Percentiles rank a stretch among this genome's conserved stretches.
phyloP scores from a whole-genome alignment of 108 stramenopile species.

The Fragilaria crotonensis region DNA sequence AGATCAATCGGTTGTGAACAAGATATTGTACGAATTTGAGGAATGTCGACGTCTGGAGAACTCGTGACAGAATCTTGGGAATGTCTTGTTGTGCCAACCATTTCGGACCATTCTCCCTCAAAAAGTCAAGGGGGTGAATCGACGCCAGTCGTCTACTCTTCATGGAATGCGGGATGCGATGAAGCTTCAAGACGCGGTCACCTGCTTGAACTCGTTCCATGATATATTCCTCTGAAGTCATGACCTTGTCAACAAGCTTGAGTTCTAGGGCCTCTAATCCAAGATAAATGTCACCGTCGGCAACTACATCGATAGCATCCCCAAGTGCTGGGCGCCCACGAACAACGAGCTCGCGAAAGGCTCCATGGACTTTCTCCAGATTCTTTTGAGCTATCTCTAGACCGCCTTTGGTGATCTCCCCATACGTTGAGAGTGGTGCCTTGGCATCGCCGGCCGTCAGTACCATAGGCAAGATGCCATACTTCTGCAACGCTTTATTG shows the following conservation, averaged over 20 bases:
- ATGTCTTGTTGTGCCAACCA: neutral
- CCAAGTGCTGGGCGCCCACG: constrained; percentile 36
- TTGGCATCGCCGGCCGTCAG: constrained; percentile 74
- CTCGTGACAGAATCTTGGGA: neutral
- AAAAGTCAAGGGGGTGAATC: neutral
- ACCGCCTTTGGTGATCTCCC: constrained; percentile 50
- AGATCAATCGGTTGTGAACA: neutral
- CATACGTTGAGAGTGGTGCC: constrained; percentile 56
- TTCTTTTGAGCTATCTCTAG: constrained; percentile 45
- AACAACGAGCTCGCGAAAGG: constrained; percentile 55
- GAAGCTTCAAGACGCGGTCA: constrained; percentile 63
- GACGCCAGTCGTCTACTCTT: neutral
- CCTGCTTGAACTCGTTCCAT: constrained; percentile 58
- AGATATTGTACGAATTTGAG: neutral
- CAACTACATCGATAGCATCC: constrained; percentile 45
- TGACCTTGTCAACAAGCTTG: constrained; percentile 61
- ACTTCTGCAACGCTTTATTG: constrained; percentile 43
- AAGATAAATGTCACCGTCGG: constrained; percentile 60
- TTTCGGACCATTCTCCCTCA: neutral
- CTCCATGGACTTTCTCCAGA: constrained; percentile 56
- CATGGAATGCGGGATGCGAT: constrained; percentile 1
- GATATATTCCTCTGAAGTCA: constrained; percentile 80
- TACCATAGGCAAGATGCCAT: constrained; percentile 55
- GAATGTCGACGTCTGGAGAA: neutral
- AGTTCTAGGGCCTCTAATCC: constrained; percentile 49